Base-by-base conservation (phyloP, 2,329 filamentous ascomycete species). In the Pyricularia pennisetigena region DNA sequence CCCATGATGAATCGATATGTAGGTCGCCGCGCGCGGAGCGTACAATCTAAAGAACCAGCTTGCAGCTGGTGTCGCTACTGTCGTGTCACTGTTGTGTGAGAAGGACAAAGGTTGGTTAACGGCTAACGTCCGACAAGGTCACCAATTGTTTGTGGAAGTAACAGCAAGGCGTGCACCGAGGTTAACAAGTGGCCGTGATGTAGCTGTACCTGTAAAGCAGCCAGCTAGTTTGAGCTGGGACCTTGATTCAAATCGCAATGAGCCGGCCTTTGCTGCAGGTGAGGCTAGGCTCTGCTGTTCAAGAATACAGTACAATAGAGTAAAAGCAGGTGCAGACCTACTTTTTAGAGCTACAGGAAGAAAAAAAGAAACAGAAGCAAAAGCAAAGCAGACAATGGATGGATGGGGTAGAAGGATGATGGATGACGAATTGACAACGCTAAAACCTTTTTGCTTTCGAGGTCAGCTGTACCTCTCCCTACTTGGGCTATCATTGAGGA, bases 1-100 rank as follows among this genome's bases (percentile, higher is more conserved):
- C 72, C 73, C 73, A 74, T 74, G 57, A 4, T 72, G 23, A 24
- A 61, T 26, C n/a, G 57, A 61, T 61, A 23, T 26, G n/a, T 61
- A 10, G 57, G 57, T 26, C 57, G 10, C n/a, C 57, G 57, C 23
- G 8, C 28, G 32, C 32, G 30, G 35, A 57, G 10, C 28, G 29
- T 59, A 28, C 54, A 26, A 61, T 61, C 1, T 61, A 2, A 12
- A 12, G 57, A 26, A n/a, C 4, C n/a, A 26, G 57, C 24, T 61
- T 61, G n/a, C n/a, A 26, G 57, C 57, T 23, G 23, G 57, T 61
- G 7, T n/a, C 26, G 57, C 57, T 26, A n/a, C 57, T 61, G 57
- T 61, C 26, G 57, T 61, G 57, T n/a, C n/a, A 61, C 57, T 61
- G 57, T 61, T 9, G 24, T 26, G 26, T 61, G 14, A 61, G 41